phyloP scores from a whole-genome alignment of 1,139 yeast species.

The Taphrina wiesneri region DNA sequence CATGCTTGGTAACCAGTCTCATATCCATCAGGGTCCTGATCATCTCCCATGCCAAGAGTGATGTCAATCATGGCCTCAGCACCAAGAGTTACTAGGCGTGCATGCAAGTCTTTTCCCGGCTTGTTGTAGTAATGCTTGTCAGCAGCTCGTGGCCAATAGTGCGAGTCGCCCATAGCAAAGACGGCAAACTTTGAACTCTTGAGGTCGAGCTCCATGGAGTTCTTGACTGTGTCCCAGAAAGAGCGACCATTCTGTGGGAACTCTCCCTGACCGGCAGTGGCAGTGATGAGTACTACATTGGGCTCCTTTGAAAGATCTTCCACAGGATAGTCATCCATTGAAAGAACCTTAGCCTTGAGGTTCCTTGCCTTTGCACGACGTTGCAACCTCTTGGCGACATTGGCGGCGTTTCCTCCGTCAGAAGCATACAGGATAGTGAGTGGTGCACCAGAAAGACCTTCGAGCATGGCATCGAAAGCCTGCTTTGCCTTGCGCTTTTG shows the following conservation, averaged over 20 bases:
- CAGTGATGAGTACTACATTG: constrained; percentile 66
- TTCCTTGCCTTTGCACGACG: constrained; percentile 59
- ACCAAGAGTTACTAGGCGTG: constrained; percentile 76
- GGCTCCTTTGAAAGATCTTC: constrained; percentile 62
- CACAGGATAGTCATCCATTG: constrained; percentile 66
- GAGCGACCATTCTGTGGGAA: constrained; percentile 74
- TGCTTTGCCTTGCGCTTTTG: constrained; percentile 72
- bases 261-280: constrained; percentile 97
- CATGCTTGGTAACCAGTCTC: constrained; percentile 84
- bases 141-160: constrained; percentile 66
- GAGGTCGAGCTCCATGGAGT: constrained; percentile 66
- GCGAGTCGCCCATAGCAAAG: constrained; percentile 91
- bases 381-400: constrained; percentile 69
- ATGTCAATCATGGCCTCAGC: constrained; percentile 70
- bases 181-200: constrained; percentile 65
- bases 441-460: constrained; percentile 91
- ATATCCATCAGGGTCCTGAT: constrained; percentile 75
- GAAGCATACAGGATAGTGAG: constrained; percentile 87
- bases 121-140: constrained; percentile 68
- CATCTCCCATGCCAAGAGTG: constrained; percentile 90
- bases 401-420: constrained; percentile 91
- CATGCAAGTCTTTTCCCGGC: constrained; percentile 79
- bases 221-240: constrained; percentile 73
- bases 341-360: constrained; percentile 55
- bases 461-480: constrained; percentile 73